Evolutionary conservation across 768 basidiomycete genomes (phyloP), one percentile per base, ranked within the genome.

Genomic region (Strobilomyces dryophilus): DNA sequence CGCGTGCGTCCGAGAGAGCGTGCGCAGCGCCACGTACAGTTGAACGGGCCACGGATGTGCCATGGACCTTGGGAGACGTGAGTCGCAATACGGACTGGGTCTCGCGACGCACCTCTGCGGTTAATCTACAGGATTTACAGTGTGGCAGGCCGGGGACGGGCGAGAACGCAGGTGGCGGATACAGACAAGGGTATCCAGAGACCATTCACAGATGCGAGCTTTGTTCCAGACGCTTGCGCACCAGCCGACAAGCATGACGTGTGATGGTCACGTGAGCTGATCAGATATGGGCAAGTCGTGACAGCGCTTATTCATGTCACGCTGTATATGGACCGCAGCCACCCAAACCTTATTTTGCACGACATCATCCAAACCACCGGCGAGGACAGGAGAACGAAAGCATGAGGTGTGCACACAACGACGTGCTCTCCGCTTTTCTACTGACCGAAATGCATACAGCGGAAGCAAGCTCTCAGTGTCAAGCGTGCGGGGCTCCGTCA

Each of bases 401-500:
- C 66, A 70, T 70, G 68, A 70, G 69, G 71, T 72, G 53, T 12
- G 32, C 17, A 4, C 9, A 26, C 7, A 21, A 47, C 45, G 51
- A 48, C 10, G 3, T 7, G 7, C 15, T 1, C 27, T 12, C 14
- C 11, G 2, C 3, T n/a, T 15, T 2, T 27, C 0, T 32, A 20
- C 53, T 65, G 17, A 60, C 21, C 3, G 9, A 29, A 7, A 29
- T 29, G 11, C 14, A 3, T 17, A 45, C 53, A 71, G 68, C 66
- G 67, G 74, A 65, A 82, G 79, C 71, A 97, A 95, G 80, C 88
- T 97, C 74, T 92, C 90, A 87, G 95, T 95, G 84, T 84, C 93
- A 87, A 95, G 94, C 87, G 95, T 99, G 92, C 95, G 97, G 86
- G 86, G 85, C 78, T 92, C 90, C 70, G 83, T 98, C 76, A 90